Evolutionary conservation across 495 filamentous ascomycete genomes (phyloP).

Genomic region (Amniculicola lignicola): DNA sequence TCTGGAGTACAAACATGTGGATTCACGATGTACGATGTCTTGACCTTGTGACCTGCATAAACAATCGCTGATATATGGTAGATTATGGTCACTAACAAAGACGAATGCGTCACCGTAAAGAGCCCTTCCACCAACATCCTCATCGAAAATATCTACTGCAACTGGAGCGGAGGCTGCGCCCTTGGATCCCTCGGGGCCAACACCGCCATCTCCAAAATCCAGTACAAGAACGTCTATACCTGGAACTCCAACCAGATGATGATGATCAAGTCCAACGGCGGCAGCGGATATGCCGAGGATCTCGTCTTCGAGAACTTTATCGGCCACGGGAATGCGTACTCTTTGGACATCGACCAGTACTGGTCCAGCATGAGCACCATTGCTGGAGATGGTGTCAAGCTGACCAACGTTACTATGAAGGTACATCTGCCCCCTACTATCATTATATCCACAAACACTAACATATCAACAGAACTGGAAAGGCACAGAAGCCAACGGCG

Average conservation of each 20-base stretch:
- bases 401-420: constrained; percentile 51
- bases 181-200: constrained; percentile 36
- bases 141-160: constrained; percentile 41
- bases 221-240: constrained; percentile 40
- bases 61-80: background rate
- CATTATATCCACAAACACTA: too few species aligned
- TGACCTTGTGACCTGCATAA: background rate
- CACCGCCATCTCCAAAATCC: constrained; percentile 33
- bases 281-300: constrained; percentile 55
- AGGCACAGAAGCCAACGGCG: constrained; percentile 53
- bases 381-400: constrained; percentile 46
- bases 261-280: constrained; percentile 62
- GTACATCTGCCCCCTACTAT: too few species aligned
- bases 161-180: constrained; percentile 34
- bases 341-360: constrained; percentile 54
- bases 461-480: constrained; percentile 57
- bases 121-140: constrained; percentile 36
- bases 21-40: constrained; percentile 33
- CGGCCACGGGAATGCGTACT: constrained; percentile 53
- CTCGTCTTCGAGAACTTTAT: constrained; percentile 55
- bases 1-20: constrained; percentile 39
- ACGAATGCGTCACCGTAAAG: constrained; percentile 40
- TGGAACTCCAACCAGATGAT: constrained; percentile 54
- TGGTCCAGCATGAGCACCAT: constrained; percentile 42
- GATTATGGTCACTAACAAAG: constrained; percentile 42